These are phyloP conservation scores for Ilyonectria mors-panacis DNA, from an alignment of 2,329 filamentous ascomycete species.

Conservation along the genomic window DNA sequence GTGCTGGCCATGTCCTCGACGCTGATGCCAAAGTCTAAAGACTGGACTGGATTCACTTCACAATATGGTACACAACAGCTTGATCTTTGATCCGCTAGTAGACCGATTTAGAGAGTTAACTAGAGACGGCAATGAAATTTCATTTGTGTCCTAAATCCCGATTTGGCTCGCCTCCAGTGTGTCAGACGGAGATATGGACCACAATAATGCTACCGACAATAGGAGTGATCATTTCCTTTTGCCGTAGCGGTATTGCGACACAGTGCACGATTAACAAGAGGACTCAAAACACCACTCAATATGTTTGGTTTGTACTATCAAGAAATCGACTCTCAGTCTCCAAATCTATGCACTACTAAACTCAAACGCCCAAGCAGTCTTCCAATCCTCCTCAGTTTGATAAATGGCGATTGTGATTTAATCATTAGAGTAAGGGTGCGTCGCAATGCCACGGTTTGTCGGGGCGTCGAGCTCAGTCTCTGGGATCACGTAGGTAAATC, in stretches of 20 bases:
- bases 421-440: constrained; percentile 2
- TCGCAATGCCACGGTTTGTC: background rate
- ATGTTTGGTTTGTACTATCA: too few relatives aligned
- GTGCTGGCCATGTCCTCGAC: background rate
- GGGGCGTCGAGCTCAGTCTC: constrained; percentile 9
- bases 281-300: too few relatives aligned
- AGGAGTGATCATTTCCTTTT: too few relatives aligned
- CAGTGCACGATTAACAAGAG: too few relatives aligned
- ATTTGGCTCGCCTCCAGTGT: too few relatives aligned
- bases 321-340: too few relatives aligned
- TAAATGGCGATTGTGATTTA: constrained; percentile 2
- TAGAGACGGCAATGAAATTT: background rate
- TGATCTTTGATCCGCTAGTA: background rate
- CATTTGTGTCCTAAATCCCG: background rate
- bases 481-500: constrained; percentile 8
- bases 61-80: background rate
- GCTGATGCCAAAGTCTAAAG: background rate
- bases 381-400: constrained; percentile 9
- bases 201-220: too few relatives aligned
- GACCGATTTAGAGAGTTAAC: background rate
- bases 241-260: too few relatives aligned
- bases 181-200: too few relatives aligned
- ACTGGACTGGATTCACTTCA: background rate
- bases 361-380: constrained; percentile 6
- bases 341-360: background rate